A percentile compares a stretch with the other conserved stretches of the same genome.
Conservation (phyloP, 495 filamentous ascomycete species). For the Evernia prunastri region DNA sequence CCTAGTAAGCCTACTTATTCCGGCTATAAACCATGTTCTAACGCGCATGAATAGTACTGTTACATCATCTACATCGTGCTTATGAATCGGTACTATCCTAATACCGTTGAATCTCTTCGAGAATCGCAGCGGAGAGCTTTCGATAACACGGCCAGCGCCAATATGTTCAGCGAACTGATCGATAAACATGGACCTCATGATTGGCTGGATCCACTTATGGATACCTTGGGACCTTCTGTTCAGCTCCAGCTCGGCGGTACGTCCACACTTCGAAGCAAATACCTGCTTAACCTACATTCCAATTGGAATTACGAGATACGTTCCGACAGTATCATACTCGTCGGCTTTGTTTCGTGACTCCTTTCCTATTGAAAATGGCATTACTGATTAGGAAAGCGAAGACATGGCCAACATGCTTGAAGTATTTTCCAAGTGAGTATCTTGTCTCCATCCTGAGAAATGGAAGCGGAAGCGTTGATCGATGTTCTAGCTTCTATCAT, state of each 20-base stretch:
- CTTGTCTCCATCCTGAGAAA: background rate
- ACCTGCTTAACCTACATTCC: background rate
- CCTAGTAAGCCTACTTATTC: conserved; percentile 27
- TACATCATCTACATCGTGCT: conserved; percentile 38
- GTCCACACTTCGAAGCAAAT: background rate
- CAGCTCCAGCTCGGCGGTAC: conserved; percentile 38
- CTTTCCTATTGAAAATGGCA: background rate
- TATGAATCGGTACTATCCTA: conserved; percentile 33
- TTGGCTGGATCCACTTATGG: conserved; percentile 37
- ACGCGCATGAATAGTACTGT: conserved; percentile 21
- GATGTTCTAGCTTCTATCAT: conserved; percentile 37
- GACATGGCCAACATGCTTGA: conserved; percentile 40
- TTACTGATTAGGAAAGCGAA: background rate
- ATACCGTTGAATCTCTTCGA: conserved; percentile 33
- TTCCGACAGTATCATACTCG: background rate
- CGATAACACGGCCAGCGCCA: conserved; percentile 28
- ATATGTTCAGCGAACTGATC: conserved; percentile 38
- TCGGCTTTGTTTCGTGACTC: background rate
- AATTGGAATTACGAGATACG: background rate
- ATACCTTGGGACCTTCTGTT: conserved; percentile 35
- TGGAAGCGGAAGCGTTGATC: conserved; percentile 1
- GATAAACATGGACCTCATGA: conserved; percentile 37
- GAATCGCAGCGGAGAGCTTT: conserved; percentile 31
- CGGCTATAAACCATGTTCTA: background rate
- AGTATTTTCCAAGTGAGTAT: conserved; percentile 33